Base-by-base conservation (phyloP, 345 rosid genomes). In the Heritiera fomes region DNA sequence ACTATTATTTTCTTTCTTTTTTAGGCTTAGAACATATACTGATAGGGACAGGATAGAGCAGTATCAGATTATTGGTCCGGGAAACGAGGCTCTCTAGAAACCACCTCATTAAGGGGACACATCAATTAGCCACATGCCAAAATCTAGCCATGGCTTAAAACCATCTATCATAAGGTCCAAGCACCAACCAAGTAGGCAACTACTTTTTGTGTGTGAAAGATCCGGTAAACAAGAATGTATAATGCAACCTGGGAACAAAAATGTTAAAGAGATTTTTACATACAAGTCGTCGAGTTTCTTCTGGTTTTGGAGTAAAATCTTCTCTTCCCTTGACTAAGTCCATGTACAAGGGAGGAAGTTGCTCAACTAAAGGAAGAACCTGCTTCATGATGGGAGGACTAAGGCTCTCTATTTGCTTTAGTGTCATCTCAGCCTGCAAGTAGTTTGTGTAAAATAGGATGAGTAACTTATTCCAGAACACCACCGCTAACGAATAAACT, bases 381-480 rank as follows among this genome's bases (percentile, higher is more conserved):
- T 96, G 99, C 90, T 92, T 96, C 97, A 96, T 87, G 56, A 96
- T 88, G 40, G 98, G 94, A 79, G 98, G 99, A 65, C 97, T 90
- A 74, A 94, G 90, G 82, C 84, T 91, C 88, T 91, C 98, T 78
- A 96, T 78, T 82, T 94, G 97, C 88, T 94, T 96, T 75, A 92
- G 65, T 14, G 99, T 94, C 92, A 94, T 90, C 87, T 94, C 99
- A 63, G 98, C 99, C 97, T 96, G 92, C 83, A 86, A 76, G 69
- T 52, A 80, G 17, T 74, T 75, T 43, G 66, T 32, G 43, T 7
- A 50, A 73, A 66, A 79, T 38, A 45, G n/a, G 73, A 46, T 18
- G 40, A 72, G 61, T 17, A 41, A 47, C 23, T 43, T 40, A 3
- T 6, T 75, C 11, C 10, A 47, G 6, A 38, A 34, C 38, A 59